Evolutionary conservation across 306 rosid genomes (phyloP).

Genomic region (Cicer judaicum): DNA sequence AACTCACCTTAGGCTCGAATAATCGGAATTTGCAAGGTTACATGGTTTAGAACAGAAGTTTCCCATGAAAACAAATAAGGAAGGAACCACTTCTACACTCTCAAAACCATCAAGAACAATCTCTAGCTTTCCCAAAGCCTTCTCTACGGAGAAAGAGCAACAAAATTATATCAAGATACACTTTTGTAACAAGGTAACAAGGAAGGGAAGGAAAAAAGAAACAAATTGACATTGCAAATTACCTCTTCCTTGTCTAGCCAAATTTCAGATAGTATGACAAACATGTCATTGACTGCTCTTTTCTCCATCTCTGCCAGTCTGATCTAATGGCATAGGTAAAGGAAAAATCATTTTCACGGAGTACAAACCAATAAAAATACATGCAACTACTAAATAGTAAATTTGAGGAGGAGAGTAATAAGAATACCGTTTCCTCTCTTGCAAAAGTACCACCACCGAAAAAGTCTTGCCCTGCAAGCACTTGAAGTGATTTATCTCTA

Average conservation of each 20-base stretch:
- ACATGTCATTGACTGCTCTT: constrained; percentile 81
- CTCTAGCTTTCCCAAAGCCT: constrained; percentile 82
- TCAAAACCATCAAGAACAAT: constrained; percentile 77
- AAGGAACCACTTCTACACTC: constrained; percentile 81
- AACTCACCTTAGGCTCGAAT: constrained; percentile 77
- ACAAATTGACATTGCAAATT: constrained; percentile 33
- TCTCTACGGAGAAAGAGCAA: constrained; percentile 59
- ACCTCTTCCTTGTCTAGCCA: constrained; percentile 97
- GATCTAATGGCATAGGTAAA: constrained; percentile 61
- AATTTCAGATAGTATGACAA: constrained; percentile 82
- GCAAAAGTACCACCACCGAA: constrained; percentile 71
- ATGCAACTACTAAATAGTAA: neutral
- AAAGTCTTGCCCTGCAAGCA: constrained; percentile 74
- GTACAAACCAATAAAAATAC: neutral
- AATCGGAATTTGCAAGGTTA: constrained; percentile 77
- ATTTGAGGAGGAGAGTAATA: neutral
- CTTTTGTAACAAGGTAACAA: constrained; percentile 21
- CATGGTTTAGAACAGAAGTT: constrained; percentile 89
- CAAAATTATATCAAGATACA: constrained; percentile 44
- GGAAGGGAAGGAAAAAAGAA: neutral
- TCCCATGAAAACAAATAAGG: constrained; percentile 93
- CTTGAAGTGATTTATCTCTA: constrained; percentile 73
- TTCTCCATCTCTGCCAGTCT: constrained; percentile 77
- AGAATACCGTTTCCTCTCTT: constrained; percentile 85
- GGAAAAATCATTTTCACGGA: constrained; percentile 41